Conservation (phyloP, 2,329 filamentous ascomycete species). For the Lecanicillium sp. region DNA sequence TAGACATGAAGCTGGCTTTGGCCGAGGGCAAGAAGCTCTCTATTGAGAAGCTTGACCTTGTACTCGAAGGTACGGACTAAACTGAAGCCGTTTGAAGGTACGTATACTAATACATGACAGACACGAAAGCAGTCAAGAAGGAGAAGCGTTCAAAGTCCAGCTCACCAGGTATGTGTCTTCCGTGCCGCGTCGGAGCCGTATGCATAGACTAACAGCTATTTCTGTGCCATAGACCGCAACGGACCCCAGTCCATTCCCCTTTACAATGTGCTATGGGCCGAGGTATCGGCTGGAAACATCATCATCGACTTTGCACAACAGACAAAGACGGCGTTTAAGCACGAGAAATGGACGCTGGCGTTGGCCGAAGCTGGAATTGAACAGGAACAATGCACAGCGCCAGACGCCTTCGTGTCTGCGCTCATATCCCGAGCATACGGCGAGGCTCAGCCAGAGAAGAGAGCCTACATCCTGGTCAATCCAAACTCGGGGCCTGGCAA, state of each 20-base stretch:
- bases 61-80: slow-evolving; percentile 4
- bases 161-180: background rate
- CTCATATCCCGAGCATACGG: slow-evolving; percentile 67
- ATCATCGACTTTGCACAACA: slow-evolving; percentile 66
- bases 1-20: slow-evolving; percentile 1
- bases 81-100: too few relatives aligned
- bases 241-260: slow-evolving; percentile 51
- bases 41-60: slow-evolving; percentile 2
- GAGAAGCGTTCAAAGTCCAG: slow-evolving; percentile 3
- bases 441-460: slow-evolving; percentile 58
- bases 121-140: background rate
- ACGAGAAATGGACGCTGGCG: slow-evolving; percentile 53
- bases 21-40: slow-evolving; percentile 1
- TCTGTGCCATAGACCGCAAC: slow-evolving; percentile 13
- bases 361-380: slow-evolving; percentile 8
- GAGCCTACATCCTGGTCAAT: slow-evolving; percentile 84
- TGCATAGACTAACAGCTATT: too few relatives aligned
- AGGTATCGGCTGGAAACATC: slow-evolving; percentile 51
- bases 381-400: slow-evolving; percentile 23
- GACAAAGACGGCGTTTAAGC: slow-evolving; percentile 50
- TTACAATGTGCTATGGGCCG: slow-evolving; percentile 80
- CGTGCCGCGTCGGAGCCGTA: background rate
- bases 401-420: slow-evolving; percentile 54
- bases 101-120: too few relatives aligned
- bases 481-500: slow-evolving; percentile 79